Percentiles rank a stretch among this genome's conserved stretches.
These are phyloP conservation scores for Tetrahymena thermophila DNA, from an alignment of 73 alveolate species.

Conservation along the genomic window DNA sequence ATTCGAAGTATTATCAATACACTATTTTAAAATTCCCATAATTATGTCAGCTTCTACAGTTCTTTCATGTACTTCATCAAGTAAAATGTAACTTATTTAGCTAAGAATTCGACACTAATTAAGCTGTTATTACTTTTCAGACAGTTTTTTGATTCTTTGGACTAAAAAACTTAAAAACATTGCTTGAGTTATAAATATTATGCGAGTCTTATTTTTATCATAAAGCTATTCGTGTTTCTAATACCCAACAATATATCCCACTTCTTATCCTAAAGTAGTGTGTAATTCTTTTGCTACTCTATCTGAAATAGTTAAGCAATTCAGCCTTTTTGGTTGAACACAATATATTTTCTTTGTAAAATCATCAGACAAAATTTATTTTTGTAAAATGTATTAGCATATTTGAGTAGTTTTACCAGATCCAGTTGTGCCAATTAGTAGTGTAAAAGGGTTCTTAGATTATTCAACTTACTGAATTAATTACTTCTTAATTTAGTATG, in stretches of 20 bases:
- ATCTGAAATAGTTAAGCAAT: slow-evolving; percentile 80
- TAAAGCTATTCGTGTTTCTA: slow-evolving; percentile 71
- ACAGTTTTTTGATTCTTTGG: not conserved
- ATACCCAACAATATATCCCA: slow-evolving; percentile 77
- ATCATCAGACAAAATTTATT: slow-evolving; percentile 25
- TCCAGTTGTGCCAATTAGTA: slow-evolving; percentile 74
- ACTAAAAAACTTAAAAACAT: not conserved
- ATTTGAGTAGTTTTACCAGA: slow-evolving; percentile 81
- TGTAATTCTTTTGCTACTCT: slow-evolving; percentile 83
- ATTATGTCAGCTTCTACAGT: slow-evolving; percentile 92
- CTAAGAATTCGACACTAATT: not conserved
- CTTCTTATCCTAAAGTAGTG: slow-evolving; percentile 62
- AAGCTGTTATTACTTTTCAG: not conserved
- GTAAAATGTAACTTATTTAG: slow-evolving; percentile 63
- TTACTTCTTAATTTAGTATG: not conserved
- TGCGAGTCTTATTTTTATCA: slow-evolving; percentile 85
- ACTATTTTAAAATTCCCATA: slow-evolving; percentile 79
- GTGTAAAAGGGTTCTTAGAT: not conserved
- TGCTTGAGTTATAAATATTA: slow-evolving; percentile 32
- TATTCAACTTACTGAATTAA: not conserved
- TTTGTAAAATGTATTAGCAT: slow-evolving; percentile 54
- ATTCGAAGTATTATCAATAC: slow-evolving; percentile 45
- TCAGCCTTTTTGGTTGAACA: slow-evolving; percentile 88
- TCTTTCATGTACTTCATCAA: slow-evolving; percentile 63
- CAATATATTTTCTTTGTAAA: slow-evolving; percentile 46